Evolutionary conservation across 208 protist genomes (phyloP).

Genomic region (Leishmania aethiopica): DNA sequence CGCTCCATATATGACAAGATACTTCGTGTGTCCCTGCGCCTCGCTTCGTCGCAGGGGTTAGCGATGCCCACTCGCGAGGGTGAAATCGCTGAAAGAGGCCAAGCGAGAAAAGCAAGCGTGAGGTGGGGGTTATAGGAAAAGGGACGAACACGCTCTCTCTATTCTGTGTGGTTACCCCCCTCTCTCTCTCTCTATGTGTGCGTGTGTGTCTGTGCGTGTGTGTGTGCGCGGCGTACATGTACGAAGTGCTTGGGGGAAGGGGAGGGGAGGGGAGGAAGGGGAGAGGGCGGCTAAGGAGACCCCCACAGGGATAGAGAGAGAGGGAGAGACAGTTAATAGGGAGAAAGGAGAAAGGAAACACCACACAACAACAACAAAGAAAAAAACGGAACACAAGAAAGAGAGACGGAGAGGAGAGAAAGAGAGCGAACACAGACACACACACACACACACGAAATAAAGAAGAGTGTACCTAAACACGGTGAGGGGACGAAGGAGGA

Average conservation of each 20-base stretch:
- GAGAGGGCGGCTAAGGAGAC: neutral
- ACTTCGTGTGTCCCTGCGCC: neutral
- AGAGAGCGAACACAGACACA: neutral
- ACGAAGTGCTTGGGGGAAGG: neutral
- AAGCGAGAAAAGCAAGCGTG: neutral
- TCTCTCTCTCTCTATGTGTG: neutral
- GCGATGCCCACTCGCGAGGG: neutral
- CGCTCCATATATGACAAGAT: neutral
- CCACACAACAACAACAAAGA: neutral
- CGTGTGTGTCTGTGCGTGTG: neutral
- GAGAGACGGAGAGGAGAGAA: neutral
- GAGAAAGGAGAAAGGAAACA: neutral
- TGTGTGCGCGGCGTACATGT: neutral
- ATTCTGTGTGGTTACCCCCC: neutral
- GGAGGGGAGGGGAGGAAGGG: too few relatives aligned
- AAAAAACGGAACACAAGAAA: neutral
- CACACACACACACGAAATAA: constrained; percentile 4
- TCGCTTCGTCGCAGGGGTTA: neutral
- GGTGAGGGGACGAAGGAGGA: neutral
- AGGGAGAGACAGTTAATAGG: neutral
- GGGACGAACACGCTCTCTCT: neutral
- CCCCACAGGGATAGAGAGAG: neutral
- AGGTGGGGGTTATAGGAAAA: neutral
- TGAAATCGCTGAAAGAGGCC: neutral
- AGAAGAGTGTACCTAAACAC: neutral